Evolutionary conservation across 129 eudicot genomes (phyloP).

Genomic region (Helianthus tuberosus): DNA sequence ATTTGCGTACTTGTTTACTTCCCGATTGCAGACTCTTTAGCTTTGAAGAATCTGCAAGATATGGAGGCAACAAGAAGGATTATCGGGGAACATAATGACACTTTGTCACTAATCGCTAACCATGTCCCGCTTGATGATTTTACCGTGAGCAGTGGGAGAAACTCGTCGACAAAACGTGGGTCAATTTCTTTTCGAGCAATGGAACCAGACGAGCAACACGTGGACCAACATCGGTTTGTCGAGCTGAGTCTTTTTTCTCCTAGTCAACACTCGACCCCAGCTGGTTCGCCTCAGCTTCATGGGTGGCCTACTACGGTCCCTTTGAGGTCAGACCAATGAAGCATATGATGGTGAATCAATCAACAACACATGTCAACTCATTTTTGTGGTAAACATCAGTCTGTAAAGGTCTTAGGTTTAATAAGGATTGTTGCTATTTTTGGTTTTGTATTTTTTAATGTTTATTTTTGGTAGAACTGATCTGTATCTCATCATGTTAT

Average conservation of each 20-base stretch:
- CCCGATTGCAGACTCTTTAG: constrained; percentile 89
- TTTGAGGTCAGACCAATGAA: constrained; percentile 27
- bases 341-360: constrained; percentile 19
- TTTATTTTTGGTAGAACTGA: constrained; percentile 26
- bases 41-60: constrained; percentile 64
- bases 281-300: constrained; percentile 59
- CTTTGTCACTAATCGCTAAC: constrained; percentile 73
- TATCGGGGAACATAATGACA: constrained; percentile 54
- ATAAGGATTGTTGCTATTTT: constrained; percentile 49
- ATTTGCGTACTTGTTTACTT: constrained; percentile 83
- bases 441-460: background rate
- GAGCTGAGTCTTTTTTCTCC: constrained; percentile 77
- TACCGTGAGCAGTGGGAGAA: constrained; percentile 43
- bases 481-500: constrained; percentile 26
- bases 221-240: constrained; percentile 48
- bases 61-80: constrained; percentile 60
- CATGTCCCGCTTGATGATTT: constrained; percentile 49
- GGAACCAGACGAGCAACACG: constrained; percentile 57
- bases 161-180: constrained; percentile 61
- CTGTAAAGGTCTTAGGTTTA: constrained; percentile 60
- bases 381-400: constrained; percentile 64
- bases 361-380: constrained; percentile 36
- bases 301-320: constrained; percentile 73
- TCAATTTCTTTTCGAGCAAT: constrained; percentile 70
- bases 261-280: constrained; percentile 58